Evolutionary conservation across 164 flowering plant species (phyloP).

Genomic region (Litsea cubeba): DNA sequence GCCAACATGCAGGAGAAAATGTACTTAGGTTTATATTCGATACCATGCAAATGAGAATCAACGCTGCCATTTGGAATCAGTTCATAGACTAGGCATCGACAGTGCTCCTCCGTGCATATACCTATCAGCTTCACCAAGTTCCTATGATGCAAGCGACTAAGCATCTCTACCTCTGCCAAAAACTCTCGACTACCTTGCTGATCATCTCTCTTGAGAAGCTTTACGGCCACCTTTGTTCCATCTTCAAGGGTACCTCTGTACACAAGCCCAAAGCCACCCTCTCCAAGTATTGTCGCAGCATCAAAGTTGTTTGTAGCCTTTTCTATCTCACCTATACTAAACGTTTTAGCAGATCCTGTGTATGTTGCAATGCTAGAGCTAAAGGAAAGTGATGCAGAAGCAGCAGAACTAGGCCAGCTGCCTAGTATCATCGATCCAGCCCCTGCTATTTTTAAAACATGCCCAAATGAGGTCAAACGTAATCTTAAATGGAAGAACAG

Average conservation of each 20-base stretch:
- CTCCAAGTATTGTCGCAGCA: constrained; percentile 66
- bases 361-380: constrained; percentile 70
- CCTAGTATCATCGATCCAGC: constrained; percentile 41
- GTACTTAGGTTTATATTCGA: background rate
- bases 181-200: constrained; percentile 89
- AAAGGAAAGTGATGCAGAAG: constrained; percentile 62
- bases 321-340: constrained; percentile 57
- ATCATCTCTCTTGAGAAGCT: constrained; percentile 83
- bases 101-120: constrained; percentile 70
- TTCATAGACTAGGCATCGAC: constrained; percentile 82
- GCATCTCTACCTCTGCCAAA: constrained; percentile 97
- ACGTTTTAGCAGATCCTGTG: constrained; percentile 77
- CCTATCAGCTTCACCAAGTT: constrained; percentile 95
- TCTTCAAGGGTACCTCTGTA: constrained; percentile 81
- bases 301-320: constrained; percentile 71
- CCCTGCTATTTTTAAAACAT: constrained; percentile 30
- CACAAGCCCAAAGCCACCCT: constrained; percentile 97
- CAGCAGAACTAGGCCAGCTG: constrained; percentile 34
- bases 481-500: background rate
- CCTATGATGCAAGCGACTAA: constrained; percentile 90
- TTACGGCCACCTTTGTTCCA: constrained; percentile 76
- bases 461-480: background rate
- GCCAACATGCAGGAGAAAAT: background rate
- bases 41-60: constrained; percentile 94
- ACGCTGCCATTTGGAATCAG: constrained; percentile 94